Base-by-base conservation (phyloP, 2,329 filamentous ascomycete species). In the Raffaelea ambrosiae region DNA sequence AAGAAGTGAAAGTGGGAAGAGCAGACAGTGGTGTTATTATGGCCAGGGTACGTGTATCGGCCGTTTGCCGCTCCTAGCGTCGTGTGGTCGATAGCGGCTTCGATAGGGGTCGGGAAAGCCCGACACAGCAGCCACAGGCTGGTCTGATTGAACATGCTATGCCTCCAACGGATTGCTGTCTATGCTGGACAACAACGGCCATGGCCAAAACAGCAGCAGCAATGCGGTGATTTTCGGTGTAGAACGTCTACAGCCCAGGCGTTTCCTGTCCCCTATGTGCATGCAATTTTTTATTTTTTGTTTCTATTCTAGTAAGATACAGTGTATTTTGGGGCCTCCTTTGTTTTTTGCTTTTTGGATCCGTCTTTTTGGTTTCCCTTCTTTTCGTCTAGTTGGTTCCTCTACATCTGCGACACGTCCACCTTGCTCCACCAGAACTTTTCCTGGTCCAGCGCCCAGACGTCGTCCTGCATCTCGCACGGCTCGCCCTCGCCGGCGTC, bases 381-480 rank as follows among this genome's bases (percentile, higher is more conserved):
- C 9, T 33, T 9, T 33, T 33, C 31, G 9, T 33, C 16, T 33
- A 33, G 16, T 9, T 33, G 16, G 31, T 33, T 9, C 16, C 16
- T 33, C 31, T 33, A 33, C 16, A 9, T 9, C 31, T 33, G 31
- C 31, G 31, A 33, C 9, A 33, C 16, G 16, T 33, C 31, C 1
- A 67, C 64, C 46, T 66, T 66, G 39, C 59, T 63, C 64, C 64
- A 73, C 72, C 72, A 74, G 48, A 74, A 75, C 19, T 68, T 58
- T 5, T 66, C 69, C 52, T 74, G 65, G 33, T 63, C 59, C 3
- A 58, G 59, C 2, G 61, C 65, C 68, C 70, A 74, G 0, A 56
- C 31, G 53, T 73, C 71, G 10, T 60, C 57, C 3, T 60, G 55
- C 35, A 70, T 55, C 42, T 64, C 60, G 0, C 72, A 66, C 1